A percentile compares a stretch with the other conserved stretches of the same genome.
Conservation (phyloP, 2,329 filamentous ascomycete genomes). For the Aspergillus jensenii region DNA sequence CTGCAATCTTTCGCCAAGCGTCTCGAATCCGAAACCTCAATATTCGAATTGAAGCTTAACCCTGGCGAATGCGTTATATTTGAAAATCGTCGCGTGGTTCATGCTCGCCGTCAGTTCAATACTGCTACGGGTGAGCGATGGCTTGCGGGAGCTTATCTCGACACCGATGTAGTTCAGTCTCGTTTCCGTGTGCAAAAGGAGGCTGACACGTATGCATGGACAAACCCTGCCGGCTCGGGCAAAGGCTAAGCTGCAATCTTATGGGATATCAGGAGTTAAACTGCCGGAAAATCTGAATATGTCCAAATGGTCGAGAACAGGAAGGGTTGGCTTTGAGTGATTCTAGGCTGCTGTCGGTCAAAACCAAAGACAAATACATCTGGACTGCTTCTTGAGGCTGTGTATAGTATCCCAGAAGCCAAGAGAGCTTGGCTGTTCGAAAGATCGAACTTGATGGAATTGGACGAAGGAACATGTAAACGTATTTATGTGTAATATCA, state of each 20-base stretch:
- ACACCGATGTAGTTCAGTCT: slow-evolving; percentile 61
- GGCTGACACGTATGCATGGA: slow-evolving; percentile 10
- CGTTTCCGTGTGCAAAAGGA: slow-evolving; percentile 34
- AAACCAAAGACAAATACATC: not conserved
- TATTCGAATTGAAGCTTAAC: slow-evolving; percentile 71
- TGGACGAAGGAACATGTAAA: not conserved
- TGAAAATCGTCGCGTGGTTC: slow-evolving; percentile 80
- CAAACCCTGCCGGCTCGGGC: no score
- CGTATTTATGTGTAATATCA: not conserved
- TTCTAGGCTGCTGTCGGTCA: not conserved
- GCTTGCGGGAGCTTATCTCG: slow-evolving; percentile 83
- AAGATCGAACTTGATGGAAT: not conserved
- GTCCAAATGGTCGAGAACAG: not conserved
- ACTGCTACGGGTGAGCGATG: slow-evolving; percentile 65
- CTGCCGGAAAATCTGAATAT: no score
- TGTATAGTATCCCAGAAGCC: not conserved
- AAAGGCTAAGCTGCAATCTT: no score
- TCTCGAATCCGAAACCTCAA: slow-evolving; percentile 57
- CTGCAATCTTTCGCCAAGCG: slow-evolving; percentile 58
- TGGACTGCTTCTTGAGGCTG: not conserved
- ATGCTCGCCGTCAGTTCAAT: slow-evolving; percentile 78
- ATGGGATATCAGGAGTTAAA: no score
- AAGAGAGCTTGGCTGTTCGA: not conserved
- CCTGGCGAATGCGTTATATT: slow-evolving; percentile 93
- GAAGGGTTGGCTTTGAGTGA: not conserved